Conservation (phyloP, 2,329 filamentous ascomycete genomes). For the Ceratocystis papillata region DNA sequence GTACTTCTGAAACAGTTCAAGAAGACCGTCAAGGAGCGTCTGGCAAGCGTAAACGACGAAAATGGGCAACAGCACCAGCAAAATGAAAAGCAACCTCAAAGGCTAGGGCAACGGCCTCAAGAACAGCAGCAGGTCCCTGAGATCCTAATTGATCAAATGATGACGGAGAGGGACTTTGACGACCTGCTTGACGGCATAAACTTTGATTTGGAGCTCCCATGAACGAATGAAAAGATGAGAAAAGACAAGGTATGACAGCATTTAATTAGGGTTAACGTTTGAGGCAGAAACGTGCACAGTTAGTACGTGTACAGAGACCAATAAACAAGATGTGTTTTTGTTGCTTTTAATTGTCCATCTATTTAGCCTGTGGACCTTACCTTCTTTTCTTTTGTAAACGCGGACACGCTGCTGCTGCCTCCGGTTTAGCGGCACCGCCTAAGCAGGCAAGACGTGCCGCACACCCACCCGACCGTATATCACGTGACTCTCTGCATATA, state of each 20-base stretch:
- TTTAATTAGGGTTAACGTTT: constrained; percentile 1
- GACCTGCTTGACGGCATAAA: constrained; percentile 19
- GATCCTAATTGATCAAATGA: not conserved
- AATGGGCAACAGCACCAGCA: not conserved
- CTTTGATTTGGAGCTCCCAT: constrained; percentile 18
- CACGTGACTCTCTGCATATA: not conserved
- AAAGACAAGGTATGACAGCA: not conserved
- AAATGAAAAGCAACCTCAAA: not conserved
- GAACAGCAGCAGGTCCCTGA: not conserved
- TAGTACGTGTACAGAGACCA: too few relatives aligned
- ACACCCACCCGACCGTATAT: not conserved
- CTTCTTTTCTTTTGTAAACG: not conserved
- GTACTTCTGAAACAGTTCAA: constrained; percentile 46
- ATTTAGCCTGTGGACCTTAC: too few relatives aligned
- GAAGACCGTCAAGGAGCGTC: constrained; percentile 26
- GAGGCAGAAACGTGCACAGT: too few relatives aligned
- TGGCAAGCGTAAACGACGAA: not conserved
- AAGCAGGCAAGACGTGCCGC: not conserved
- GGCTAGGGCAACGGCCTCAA: not conserved
- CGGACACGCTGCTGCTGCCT: not conserved
- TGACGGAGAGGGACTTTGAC: constrained; percentile 22
- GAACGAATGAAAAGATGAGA: not conserved
- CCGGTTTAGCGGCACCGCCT: not conserved
- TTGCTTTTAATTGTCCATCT: too few relatives aligned
- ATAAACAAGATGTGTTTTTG: too few relatives aligned